Conservation (phyloP, 768 basidiomycete genomes). For the Lactifluus subvellereus region DNA sequence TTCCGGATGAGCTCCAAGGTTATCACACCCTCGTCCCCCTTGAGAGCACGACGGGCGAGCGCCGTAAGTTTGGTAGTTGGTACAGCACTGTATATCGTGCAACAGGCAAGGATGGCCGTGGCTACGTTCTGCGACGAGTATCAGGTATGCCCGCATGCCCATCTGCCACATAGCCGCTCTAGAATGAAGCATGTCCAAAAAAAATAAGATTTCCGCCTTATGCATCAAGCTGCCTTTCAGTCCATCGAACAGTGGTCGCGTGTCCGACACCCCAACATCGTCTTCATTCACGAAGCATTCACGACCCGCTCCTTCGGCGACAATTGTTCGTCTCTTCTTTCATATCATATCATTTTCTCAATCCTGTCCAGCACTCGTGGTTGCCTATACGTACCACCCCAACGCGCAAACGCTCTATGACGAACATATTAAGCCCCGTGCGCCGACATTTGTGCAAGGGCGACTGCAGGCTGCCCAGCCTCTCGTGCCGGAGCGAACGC, state of each 20-base stretch:
- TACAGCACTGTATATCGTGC: constrained; percentile 83
- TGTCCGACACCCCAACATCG: constrained; percentile 80
- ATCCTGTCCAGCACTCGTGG: constrained; percentile 63
- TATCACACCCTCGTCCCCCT: constrained; percentile 86
- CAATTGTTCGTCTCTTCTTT: constrained; percentile 59
- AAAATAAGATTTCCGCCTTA: constrained; percentile 75
- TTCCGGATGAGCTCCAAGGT: constrained; percentile 85
- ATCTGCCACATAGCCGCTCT: constrained; percentile 3
- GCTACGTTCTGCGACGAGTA: constrained; percentile 75
- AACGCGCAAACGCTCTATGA: constrained; percentile 78
- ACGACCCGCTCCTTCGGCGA: constrained; percentile 91
- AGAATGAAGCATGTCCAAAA: background rate
- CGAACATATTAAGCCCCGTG: constrained; percentile 59
- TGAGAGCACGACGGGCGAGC: constrained; percentile 51
- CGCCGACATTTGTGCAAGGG: constrained; percentile 34
- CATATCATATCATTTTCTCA: constrained; percentile 15
- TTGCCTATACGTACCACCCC: constrained; percentile 87
- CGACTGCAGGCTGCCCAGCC: constrained; percentile 33
- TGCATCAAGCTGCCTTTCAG: constrained; percentile 73
- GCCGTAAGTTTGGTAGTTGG: constrained; percentile 78
- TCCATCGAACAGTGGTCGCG: constrained; percentile 82
- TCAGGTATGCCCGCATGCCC: constrained; percentile 57
- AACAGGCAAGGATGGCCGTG: constrained; percentile 66
- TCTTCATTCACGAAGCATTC: constrained; percentile 85
- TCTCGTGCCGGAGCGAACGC: constrained; percentile 62